Evolutionary conservation across 768 basidiomycete genomes (phyloP).

Genomic region (Pulveroboletus sp.): DNA sequence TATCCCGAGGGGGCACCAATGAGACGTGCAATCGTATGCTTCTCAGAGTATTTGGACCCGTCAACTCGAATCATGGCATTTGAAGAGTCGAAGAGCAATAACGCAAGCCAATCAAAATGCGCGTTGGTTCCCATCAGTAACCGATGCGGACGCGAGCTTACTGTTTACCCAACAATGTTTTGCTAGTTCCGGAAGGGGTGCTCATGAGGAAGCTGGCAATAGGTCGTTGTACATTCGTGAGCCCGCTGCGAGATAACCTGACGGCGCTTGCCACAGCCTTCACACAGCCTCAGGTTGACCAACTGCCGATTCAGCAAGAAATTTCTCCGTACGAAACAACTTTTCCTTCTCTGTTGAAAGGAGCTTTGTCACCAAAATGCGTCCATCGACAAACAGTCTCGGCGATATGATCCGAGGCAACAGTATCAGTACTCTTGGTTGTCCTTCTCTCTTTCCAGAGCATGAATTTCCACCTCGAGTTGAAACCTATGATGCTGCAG

Average conservation of each 20-base stretch:
- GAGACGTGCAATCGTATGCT: conserved; percentile 67
- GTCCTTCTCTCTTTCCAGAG: conserved; percentile 90
- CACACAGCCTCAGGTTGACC: conserved; percentile 89
- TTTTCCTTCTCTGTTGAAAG: conserved; percentile 92
- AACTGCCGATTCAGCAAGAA: conserved; percentile 70
- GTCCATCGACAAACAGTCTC: conserved; percentile 95
- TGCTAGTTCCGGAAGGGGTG: conserved; percentile 87
- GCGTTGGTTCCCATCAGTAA: neutral
- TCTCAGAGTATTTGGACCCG: conserved; percentile 88
- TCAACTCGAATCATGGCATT: conserved; percentile 92
- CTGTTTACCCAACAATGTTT: conserved; percentile 86
- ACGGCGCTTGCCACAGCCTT: conserved; percentile 93
- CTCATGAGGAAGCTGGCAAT: conserved; percentile 92
- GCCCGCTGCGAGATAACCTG: conserved; percentile 86
- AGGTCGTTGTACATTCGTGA: conserved; percentile 82
- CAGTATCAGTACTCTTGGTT: conserved; percentile 72
- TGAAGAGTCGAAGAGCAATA: conserved; percentile 83
- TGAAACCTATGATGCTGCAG: conserved; percentile 85
- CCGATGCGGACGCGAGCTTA: conserved; percentile 33
- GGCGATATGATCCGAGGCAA: conserved; percentile 86
- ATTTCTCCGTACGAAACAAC: conserved; percentile 79
- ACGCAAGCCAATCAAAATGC: conserved; percentile 59
- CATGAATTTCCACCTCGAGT: conserved; percentile 92
- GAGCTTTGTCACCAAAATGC: conserved; percentile 82
- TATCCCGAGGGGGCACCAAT: conserved; percentile 80